Evolutionary conservation across 129 eudicot genomes (phyloP), one percentile per base, ranked within the genome.

Genomic region (Chrysanthemum seticuspe): DNA sequence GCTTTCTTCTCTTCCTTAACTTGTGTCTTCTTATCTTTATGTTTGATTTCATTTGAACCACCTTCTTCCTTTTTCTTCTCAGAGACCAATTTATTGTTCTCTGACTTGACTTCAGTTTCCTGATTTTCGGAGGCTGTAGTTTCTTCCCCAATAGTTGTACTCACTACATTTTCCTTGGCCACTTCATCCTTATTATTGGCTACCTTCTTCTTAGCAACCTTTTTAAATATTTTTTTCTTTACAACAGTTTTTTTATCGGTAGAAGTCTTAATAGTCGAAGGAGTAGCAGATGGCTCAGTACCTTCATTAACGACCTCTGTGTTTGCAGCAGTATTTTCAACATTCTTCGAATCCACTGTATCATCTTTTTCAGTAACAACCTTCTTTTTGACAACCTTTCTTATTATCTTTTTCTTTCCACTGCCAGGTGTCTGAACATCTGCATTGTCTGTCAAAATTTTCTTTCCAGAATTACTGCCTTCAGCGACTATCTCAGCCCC

Each of bases 321-420:
- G 53, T 54, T 62, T 12, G 73, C 40, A 72, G 19, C 67, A 15
- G 74, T 74, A 48, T 68, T 83, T 57, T 51, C 85, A 18, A 12
- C 83, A 29, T 57, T 84, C 67, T 80, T 83, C 15, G 73, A 77
- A 67, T 77, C 86, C 59, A 57, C 15, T 69, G 62, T 78, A 66
- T 72, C 88, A 27, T 74, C 80, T 58, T 82, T 82, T 73, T 85
- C 87, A 29, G 73, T 73, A 23, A 76, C 82, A 68, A 76, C 95
- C 76, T 82, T 90, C 79, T 80, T 85, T 85, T 87, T 93, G 54
- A 87, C 81, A 74, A 89, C 84, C 83, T 87, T 82, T 79, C 83
- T 76, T 74, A 89, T 67, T 31, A 83, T 85, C 76, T 80, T 91
- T 86, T 86, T 92, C 71, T 89, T 92, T 13, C 85, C 97, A 76